Evolutionary conservation across 805 yeast genomes (phyloP), one percentile per base, ranked within the genome.

Genomic region (Kuraishia ogatae): DNA sequence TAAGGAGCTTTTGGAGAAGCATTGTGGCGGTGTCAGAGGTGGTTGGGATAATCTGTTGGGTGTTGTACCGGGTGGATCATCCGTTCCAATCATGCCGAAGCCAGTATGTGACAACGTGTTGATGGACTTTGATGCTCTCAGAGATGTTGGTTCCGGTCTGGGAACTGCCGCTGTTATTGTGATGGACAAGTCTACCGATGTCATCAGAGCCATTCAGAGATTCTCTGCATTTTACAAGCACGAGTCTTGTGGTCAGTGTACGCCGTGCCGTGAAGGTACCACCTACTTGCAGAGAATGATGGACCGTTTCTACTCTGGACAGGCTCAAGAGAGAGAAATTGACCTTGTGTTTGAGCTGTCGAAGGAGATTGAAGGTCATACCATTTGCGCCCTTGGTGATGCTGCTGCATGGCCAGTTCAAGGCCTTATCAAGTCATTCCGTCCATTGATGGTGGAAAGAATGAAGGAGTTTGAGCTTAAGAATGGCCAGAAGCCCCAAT

Each of bases 381-480:
- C 96, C 53, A 89, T 89, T 65, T 89, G 96, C 75, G 96, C 96
- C 35, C 78, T 89, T 66, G 96, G 96, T 57, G 96, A 89, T 67
- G 96, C 96, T 39, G 90, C 96, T 56, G 91, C 94, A 29, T 89
- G 96, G 96, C 96, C 96, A 50, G 80, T 89, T 59, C 96, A 89
- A 74, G 96, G 96, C 56, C 80, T 89, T 61, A 87, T 89, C 63
- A 85, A 86, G 70, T 85, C 87, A 60, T 89, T 89, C 80, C 81
- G 89, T 69, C 96, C 96, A 17, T 82, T 83, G 60, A 83, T 89
- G 80, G 84, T 83, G 64, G 89, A 84, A 58, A 82, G 92, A 73
- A 84, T 89, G 66, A 76, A 80, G 59, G 71, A 85, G 64, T 89
- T 76, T 75, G 75, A 81, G 60, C 69, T 68, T 23, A 67, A 74